A percentile compares a stretch with the other conserved stretches of the same genome.
Conservation (phyloP, 2,329 filamentous ascomycete genomes). For the Sclerotinia nivalis region DNA sequence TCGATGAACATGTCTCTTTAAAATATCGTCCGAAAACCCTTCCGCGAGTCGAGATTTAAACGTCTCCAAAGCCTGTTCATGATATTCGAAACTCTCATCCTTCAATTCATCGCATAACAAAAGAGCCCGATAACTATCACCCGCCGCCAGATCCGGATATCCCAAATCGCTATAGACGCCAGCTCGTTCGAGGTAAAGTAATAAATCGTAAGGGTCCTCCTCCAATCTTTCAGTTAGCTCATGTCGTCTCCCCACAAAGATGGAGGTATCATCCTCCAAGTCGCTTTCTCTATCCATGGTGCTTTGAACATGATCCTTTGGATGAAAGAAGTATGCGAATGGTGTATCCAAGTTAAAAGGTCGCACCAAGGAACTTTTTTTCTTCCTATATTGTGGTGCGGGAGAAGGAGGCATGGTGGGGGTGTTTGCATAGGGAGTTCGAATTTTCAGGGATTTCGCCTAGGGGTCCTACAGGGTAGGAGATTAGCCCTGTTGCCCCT, state of each 20-base stretch:
- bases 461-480: neutral
- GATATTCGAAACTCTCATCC: slow-evolving; percentile 81
- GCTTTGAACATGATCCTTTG: slow-evolving; percentile 23
- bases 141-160: slow-evolving; percentile 86
- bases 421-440: neutral
- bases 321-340: slow-evolving; percentile 5
- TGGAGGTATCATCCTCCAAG: slow-evolving; percentile 32
- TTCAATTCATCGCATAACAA: slow-evolving; percentile 78
- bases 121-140: slow-evolving; percentile 89
- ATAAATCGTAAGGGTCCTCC: slow-evolving; percentile 58
- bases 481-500: neutral
- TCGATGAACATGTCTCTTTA: slow-evolving; percentile 37
- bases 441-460: slow-evolving; percentile 11
- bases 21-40: slow-evolving; percentile 46
- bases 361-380: neutral
- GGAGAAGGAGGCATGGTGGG: slow-evolving; percentile 12
- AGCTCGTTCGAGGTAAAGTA: slow-evolving; percentile 70
- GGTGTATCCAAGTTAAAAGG: slow-evolving; percentile 18
- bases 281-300: slow-evolving; percentile 30
- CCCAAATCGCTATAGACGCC: slow-evolving; percentile 70
- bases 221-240: slow-evolving; percentile 57
- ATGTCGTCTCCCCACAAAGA: slow-evolving; percentile 55
- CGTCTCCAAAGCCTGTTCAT: slow-evolving; percentile 61
- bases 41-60: slow-evolving; percentile 29
- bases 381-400: neutral